Evolutionary conservation across 129 eudicot genomes (phyloP), one percentile per base, ranked within the genome.

Genomic region (Pseudognaphalium luteoalbum): DNA sequence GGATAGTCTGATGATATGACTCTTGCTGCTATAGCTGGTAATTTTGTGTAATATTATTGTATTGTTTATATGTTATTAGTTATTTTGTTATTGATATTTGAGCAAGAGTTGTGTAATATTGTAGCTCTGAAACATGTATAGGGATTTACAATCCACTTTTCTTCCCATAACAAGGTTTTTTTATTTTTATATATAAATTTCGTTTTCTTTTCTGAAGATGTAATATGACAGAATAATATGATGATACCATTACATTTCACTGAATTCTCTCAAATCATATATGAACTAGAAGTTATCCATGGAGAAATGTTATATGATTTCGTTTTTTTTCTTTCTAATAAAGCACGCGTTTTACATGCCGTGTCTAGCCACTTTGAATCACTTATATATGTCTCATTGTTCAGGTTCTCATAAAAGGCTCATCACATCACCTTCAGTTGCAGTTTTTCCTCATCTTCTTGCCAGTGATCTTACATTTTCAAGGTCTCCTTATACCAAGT

Each of bases 1-100:
- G 98, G 98, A 77, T 94, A 94, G 81, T 94, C 98, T 35, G 98
- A 94, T 84, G 97, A 94, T 78, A 94, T 94, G 98, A 94, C 98
- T 84, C 97, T 94, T 76, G 98, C 98, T 8, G 98, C 98, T 81
- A 94, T 94, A 76, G 85, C 98, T 17, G 97, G 98, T 94, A 86
- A 56, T 52, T 29, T 11, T 25, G 28, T 25, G 28, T 25, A 25
- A 25, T 25, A 54, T 6, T 50, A 37, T 21, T 58, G 6, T 61
- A 10, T 16, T 72, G 8, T 32, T 20, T 14, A 17, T 22, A 4
- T 64, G 12, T 77, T 34, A 67, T 66, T 66, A 29, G n/a, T 66
- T 66, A 20, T 34, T 68, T 42, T 57, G 16, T 28, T 78, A 47
- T 54, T 5, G 63, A 64, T 16, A 10, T 47, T 30, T 47, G 47